phyloP scores from a whole-genome alignment of 2,329 filamentous ascomycete genomes.

The Fusarium paranaense region DNA sequence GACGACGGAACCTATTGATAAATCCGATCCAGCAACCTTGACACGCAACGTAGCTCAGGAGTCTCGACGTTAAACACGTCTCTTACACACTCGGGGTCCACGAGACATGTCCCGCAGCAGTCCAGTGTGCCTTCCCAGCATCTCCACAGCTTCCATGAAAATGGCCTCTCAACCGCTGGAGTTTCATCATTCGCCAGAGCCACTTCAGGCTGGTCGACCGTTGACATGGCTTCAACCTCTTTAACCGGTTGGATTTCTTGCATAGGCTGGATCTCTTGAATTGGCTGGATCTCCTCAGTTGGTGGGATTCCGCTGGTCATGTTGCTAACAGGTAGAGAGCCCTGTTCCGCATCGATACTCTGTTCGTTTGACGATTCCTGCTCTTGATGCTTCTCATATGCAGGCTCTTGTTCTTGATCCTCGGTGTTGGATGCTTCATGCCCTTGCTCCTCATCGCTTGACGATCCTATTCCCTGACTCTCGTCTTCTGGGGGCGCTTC shows the following conservation, averaged over 20 bases:
- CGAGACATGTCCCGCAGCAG: not conserved
- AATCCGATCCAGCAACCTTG: not conserved
- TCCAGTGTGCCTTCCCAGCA: not conserved
- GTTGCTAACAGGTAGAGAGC: not conserved
- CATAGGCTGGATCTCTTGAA: not conserved
- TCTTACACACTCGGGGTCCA: not conserved
- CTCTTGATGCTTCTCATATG: not conserved
- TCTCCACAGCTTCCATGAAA: not conserved
- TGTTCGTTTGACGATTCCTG: not conserved
- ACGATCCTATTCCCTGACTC: not conserved
- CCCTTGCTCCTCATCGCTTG: not conserved
- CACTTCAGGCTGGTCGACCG: not conserved
- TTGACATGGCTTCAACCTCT: not conserved
- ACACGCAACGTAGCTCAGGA: not conserved
- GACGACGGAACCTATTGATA: not conserved
- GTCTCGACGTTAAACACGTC: not conserved
- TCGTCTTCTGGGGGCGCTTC: not conserved
- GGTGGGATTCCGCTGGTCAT: not conserved
- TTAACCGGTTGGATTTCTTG: not conserved
- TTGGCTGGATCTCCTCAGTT: not conserved
- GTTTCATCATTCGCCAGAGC: not conserved
- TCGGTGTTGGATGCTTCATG: not conserved
- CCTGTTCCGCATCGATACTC: not conserved
- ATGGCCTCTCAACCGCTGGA: not conserved
- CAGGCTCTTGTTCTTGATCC: not conserved